Percentiles rank a stretch among this genome's conserved stretches.
Evolutionary conservation across 202 grass and related monocot genomes (phyloP).

Genomic region (Elaeis oleifera): DNA sequence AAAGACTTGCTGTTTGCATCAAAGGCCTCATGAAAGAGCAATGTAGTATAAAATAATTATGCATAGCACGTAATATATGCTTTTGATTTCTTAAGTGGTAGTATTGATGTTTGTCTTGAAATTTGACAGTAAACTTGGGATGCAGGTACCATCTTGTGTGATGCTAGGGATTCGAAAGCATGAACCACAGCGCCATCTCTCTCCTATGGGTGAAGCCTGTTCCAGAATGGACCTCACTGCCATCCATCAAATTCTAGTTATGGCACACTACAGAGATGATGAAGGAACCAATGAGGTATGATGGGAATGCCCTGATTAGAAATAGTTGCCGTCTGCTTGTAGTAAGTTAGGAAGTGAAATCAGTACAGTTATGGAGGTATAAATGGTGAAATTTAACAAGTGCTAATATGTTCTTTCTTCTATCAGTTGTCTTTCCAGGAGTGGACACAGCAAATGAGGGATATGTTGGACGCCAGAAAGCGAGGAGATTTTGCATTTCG

Average conservation of each 20-base stretch:
- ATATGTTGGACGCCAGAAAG: slow-evolving; percentile 88
- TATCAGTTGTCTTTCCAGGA: slow-evolving; percentile 92
- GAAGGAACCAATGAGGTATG: slow-evolving; percentile 88
- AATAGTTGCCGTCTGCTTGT: background rate
- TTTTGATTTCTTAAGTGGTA: background rate
- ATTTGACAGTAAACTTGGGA: slow-evolving; percentile 12
- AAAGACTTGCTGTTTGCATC: too few relatives aligned
- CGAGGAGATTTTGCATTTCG: slow-evolving; percentile 88
- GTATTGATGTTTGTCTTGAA: background rate
- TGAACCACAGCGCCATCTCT: slow-evolving; percentile 53
- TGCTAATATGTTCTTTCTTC: background rate
- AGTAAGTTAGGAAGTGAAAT: too few relatives aligned
- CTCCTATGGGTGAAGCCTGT: slow-evolving; percentile 95
- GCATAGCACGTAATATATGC: too few relatives aligned
- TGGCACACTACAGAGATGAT: slow-evolving; percentile 73
- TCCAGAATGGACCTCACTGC: slow-evolving; percentile 88
- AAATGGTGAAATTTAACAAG: too few relatives aligned
- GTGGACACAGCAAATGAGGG: slow-evolving; percentile 99
- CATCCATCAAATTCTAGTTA: slow-evolving; percentile 88
- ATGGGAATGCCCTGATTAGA: background rate
- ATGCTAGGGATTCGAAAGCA: slow-evolving; percentile 76
- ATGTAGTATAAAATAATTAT: too few relatives aligned
- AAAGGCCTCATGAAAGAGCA: too few relatives aligned
- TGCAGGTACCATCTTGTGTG: slow-evolving; percentile 67
- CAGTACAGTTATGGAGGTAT: too few relatives aligned